These are phyloP conservation scores for Dictyostelium citrinum DNA, from an alignment of 78 protist species.

Conservation along the genomic window DNA sequence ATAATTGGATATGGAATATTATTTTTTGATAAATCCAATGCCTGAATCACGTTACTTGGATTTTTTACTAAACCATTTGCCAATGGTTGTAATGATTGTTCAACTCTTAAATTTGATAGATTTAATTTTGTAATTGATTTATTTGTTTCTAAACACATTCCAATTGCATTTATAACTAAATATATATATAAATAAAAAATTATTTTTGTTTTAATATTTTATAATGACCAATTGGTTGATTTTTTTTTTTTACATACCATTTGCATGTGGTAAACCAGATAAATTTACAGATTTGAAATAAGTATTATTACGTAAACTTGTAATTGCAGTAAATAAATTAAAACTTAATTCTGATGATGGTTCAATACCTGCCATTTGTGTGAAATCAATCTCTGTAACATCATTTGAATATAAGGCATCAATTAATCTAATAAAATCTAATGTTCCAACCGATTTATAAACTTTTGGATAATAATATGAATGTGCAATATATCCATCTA, in stretches of 20 bases:
- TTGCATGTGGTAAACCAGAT: conserved; percentile 70
- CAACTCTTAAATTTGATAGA: conserved; percentile 56
- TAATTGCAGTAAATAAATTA: conserved; percentile 63
- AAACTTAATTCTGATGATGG: conserved; percentile 60
- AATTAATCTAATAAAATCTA: conserved; percentile 53
- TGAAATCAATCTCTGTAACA: conserved; percentile 25
- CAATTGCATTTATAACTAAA: conserved; percentile 44
- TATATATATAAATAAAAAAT: background rate
- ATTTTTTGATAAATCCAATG: conserved; percentile 53
- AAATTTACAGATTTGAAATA: conserved; percentile 49
- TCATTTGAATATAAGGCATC: conserved; percentile 36
- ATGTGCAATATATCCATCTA: conserved; percentile 70
- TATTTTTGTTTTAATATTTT: background rate
- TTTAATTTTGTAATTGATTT: conserved; percentile 33
- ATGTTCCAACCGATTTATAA: conserved; percentile 47
- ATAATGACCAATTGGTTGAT: background rate
- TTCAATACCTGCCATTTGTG: conserved; percentile 59
- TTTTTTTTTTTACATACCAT: conserved; percentile 29
- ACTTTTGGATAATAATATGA: conserved; percentile 48
- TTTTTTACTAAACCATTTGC: conserved; percentile 55
- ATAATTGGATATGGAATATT: conserved; percentile 56
- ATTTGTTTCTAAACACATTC: conserved; percentile 71
- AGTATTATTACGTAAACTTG: conserved; percentile 61
- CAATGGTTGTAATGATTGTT: conserved; percentile 71
- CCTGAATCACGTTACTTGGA: conserved; percentile 26